Evolutionary conservation across 2,329 filamentous ascomycete genomes (phyloP).

Genomic region (Kalaharituber pfeilii): DNA sequence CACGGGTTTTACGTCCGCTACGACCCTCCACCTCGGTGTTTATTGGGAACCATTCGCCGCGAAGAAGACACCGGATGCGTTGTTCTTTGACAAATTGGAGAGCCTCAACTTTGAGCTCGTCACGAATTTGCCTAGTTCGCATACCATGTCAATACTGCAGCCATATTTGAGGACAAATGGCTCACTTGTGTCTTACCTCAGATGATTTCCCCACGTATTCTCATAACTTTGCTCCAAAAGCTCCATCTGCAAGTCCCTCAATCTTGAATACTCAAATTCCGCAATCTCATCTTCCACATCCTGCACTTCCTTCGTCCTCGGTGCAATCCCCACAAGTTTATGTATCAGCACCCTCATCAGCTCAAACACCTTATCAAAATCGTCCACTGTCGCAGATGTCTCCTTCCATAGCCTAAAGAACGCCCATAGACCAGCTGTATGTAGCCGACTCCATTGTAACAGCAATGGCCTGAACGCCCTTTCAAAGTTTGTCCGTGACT

Average conservation of each 20-base stretch:
- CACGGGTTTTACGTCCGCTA: neutral
- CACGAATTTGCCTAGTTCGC: conserved; percentile 52
- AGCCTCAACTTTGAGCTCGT: conserved; percentile 78
- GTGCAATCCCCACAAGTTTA: conserved; percentile 67
- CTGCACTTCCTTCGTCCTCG: conserved; percentile 63
- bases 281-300: conserved; percentile 80
- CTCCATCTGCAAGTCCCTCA: conserved; percentile 85
- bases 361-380: conserved; percentile 87
- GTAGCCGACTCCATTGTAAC: conserved; percentile 81
- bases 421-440: conserved; percentile 66
- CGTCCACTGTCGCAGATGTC: conserved; percentile 64
- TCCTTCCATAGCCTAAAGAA: conserved; percentile 89
- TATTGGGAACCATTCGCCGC: conserved; percentile 71
- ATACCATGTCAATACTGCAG: neutral
- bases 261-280: conserved; percentile 59
- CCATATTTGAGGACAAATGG: neutral
- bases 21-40: conserved; percentile 5
- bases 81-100: conserved; percentile 96
- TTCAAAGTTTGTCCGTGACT: conserved; percentile 63
- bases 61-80: conserved; percentile 70
- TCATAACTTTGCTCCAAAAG: conserved; percentile 81
- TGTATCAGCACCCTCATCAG: conserved; percentile 78
- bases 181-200: conserved; percentile 32
- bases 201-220: conserved; percentile 80
- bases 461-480: conserved; percentile 72